phyloP scores from a whole-genome alignment of 192 early-diverging fungal genomes.

The Jimgerdemannia lactiflua region DNA sequence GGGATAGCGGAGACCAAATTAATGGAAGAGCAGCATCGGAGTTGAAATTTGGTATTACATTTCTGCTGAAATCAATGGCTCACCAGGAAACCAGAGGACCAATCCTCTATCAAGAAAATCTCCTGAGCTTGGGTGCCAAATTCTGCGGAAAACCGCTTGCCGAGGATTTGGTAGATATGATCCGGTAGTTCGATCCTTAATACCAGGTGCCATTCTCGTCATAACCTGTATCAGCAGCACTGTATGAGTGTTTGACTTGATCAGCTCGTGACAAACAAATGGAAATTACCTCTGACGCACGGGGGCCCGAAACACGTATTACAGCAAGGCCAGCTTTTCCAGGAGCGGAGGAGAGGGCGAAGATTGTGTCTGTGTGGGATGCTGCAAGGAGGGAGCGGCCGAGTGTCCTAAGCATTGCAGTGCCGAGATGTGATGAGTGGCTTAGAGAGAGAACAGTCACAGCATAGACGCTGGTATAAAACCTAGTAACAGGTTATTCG shows the following conservation, averaged over 20 bases:
- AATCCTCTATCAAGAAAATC: slow-evolving; percentile 59
- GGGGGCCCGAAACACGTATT: slow-evolving; percentile 64
- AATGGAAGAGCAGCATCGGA: neutral
- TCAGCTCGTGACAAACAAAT: slow-evolving; percentile 6
- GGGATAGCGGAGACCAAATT: neutral
- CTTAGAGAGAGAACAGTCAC: too few species aligned
- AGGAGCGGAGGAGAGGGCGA: slow-evolving; percentile 67
- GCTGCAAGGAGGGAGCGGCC: neutral
- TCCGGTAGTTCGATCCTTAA: neutral
- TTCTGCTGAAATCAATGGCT: neutral
- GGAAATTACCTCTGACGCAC: slow-evolving; percentile 41
- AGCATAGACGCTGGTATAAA: too few species aligned
- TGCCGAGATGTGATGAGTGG: too few species aligned
- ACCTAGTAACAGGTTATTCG: too few species aligned
- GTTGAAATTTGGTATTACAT: neutral
- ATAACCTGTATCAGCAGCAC: neutral
- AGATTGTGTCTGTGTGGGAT: slow-evolving; percentile 53
- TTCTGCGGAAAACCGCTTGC: slow-evolving; percentile 36
- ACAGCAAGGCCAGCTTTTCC: slow-evolving; percentile 81
- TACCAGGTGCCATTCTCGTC: neutral
- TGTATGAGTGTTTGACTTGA: neutral
- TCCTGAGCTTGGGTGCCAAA: slow-evolving; percentile 36
- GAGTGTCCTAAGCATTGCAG: too few species aligned
- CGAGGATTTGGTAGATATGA: slow-evolving; percentile 28
- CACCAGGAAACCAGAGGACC: slow-evolving; percentile 57